phyloP scores from a whole-genome alignment of 2,329 filamentous ascomycete genomes.

The Epichloe amarillans region DNA sequence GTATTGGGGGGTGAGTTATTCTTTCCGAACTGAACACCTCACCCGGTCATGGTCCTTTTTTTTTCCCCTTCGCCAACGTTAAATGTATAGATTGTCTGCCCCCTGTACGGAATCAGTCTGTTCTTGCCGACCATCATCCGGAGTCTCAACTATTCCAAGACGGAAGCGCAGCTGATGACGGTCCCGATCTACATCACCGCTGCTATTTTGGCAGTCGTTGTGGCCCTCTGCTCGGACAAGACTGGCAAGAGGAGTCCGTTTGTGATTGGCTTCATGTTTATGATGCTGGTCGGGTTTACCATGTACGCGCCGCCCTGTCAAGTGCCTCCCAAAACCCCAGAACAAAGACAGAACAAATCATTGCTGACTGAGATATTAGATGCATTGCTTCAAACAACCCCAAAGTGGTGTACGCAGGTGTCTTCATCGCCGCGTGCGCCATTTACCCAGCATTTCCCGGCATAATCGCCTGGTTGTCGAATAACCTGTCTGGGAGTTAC shows the following conservation, averaged over 20 bases:
- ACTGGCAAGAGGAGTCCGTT: conserved; percentile 41
- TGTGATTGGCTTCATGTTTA: conserved; percentile 36
- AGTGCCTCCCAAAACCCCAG: too few relatives aligned
- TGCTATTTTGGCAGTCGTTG: conserved; percentile 40
- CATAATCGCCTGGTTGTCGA: conserved; percentile 64
- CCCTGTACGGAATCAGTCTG: conserved; percentile 42
- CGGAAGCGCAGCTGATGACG: conserved; percentile 49
- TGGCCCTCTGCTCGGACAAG: conserved; percentile 42
- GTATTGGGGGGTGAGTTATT: conserved; percentile 44
- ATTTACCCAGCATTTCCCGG: conserved; percentile 74
- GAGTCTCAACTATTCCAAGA: conserved; percentile 42
- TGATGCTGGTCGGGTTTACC: conserved; percentile 44
- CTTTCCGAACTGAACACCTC: too few relatives aligned
- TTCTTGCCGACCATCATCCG: conserved; percentile 53
- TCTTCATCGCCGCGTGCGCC: conserved; percentile 62
- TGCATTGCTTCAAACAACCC: conserved; percentile 46
- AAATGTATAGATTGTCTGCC: conserved; percentile 30
- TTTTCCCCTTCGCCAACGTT: neutral
- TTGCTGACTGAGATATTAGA: conserved; percentile 21
- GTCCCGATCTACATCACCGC: conserved; percentile 48
- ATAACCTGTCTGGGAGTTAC: conserved; percentile 55
- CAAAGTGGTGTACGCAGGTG: conserved; percentile 55
- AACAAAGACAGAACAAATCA: neutral
- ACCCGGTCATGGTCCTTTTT: too few relatives aligned
- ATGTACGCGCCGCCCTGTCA: conserved; percentile 24